Evolutionary conservation across 169 alveolate genomes (phyloP), one percentile per base, ranked within the genome.

Genomic region (Eimeria acervulina): DNA sequence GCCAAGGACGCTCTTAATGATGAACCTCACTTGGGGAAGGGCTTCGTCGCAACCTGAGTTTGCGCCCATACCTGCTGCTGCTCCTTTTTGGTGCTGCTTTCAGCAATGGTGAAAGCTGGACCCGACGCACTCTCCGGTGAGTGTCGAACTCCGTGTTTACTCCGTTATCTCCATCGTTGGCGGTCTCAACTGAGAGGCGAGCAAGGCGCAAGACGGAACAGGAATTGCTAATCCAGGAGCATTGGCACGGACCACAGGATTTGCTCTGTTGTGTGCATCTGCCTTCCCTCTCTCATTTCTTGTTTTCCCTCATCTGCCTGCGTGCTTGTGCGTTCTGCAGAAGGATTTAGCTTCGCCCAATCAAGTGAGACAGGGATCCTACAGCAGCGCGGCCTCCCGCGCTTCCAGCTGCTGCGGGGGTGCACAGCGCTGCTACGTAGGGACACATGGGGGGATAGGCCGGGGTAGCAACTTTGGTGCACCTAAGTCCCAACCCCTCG

Each of bases 301-400:
- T 68, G 13, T 38, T 12, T 31, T 15, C 40, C 12, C 31, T 17
- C 31, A 23, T 47, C 26, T 13, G 12, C 87, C 1, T n/a, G 19
- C 7, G 0, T 42, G 10, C 19, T 19, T 31, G 40, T 31, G 78
- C 0, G 40, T 6, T 10, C 44, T 31, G 78, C 61, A 74, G 85
- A 74, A 38, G 85, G 85, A 55, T 12, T 74, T 40, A 74, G 85
- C 85, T 74, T 74, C 36, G 85, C 61, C 38, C 85, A 74, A 38
- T 19, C 85, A 42, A 15, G 85, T 74, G 59, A 74, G 85, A 26
- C 78, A 68, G 40, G 26, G 26, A 31, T 31, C 40, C 26, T 31
- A 31, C 44, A 6, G 23, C 78, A 31, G 44, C 44, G 1, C 78
- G 44, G 23, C 44, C 40, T 8, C 44, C 26, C 6, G 26, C 23